These are phyloP conservation scores for Paraglomus occultum DNA, from an alignment of 192 early-diverging fungal genomes.

Conservation along the genomic window DNA sequence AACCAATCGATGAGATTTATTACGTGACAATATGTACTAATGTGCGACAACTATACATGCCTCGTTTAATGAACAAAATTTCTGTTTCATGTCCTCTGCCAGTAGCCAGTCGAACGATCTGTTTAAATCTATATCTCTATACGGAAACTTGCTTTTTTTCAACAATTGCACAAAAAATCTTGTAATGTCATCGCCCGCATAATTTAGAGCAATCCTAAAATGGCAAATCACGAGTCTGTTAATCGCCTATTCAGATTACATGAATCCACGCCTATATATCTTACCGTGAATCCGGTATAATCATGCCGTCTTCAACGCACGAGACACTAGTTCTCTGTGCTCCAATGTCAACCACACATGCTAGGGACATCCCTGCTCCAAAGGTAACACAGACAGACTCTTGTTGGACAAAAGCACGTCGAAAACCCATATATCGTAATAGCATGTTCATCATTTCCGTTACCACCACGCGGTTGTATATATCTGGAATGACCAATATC, in stretches of 20 bases:
- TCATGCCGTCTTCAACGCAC: slow-evolving; percentile 85
- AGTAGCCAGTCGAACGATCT: slow-evolving; percentile 72
- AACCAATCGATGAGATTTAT: no score
- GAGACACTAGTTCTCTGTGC: slow-evolving; percentile 83
- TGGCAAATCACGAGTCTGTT: not conserved
- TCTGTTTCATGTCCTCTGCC: slow-evolving; percentile 79
- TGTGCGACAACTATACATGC: slow-evolving; percentile 11
- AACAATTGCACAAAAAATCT: slow-evolving; percentile 67
- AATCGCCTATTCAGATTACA: not conserved
- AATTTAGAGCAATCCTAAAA: slow-evolving; percentile 51
- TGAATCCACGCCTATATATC: not conserved
- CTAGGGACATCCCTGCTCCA: slow-evolving; percentile 83
- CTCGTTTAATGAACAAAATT: slow-evolving; percentile 81
- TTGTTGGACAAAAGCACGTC: slow-evolving; percentile 73
- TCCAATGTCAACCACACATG: slow-evolving; percentile 90
- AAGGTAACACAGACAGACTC: slow-evolving; percentile 80
- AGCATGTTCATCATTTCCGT: slow-evolving; percentile 63
- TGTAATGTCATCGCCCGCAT: slow-evolving; percentile 91
- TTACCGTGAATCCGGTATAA: slow-evolving; percentile 63
- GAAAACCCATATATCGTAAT: slow-evolving; percentile 74
- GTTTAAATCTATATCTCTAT: slow-evolving; percentile 58
- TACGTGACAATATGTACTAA: no score
- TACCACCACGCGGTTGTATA: slow-evolving; percentile 64
- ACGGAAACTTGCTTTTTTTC: slow-evolving; percentile 69
- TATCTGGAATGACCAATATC: slow-evolving; percentile 79